phyloP scores from a whole-genome alignment of 176 grass and related monocot genomes.

The Typha latifolia region DNA sequence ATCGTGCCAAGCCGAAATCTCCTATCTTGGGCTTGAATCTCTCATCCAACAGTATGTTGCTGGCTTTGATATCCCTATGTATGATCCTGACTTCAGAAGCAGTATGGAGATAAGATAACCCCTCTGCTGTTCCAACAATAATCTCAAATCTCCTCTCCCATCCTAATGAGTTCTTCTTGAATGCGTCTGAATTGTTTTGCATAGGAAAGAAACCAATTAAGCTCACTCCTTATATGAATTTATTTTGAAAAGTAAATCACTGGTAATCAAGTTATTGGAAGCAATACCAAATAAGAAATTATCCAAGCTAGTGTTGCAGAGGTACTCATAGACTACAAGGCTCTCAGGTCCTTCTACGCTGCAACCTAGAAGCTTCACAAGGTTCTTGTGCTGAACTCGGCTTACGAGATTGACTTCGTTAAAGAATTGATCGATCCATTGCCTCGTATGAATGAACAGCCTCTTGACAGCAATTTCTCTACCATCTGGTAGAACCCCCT shows the following conservation, averaged over 20 bases:
- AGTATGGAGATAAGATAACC: slow-evolving; percentile 62
- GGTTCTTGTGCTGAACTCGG: slow-evolving; percentile 85
- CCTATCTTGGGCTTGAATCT: slow-evolving; percentile 73
- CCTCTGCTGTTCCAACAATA: slow-evolving; percentile 51
- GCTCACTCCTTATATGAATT: neutral
- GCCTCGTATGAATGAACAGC: slow-evolving; percentile 55
- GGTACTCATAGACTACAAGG: slow-evolving; percentile 85
- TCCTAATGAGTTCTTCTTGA: slow-evolving; percentile 54
- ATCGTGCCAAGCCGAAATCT: slow-evolving; percentile 61
- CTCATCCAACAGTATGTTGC: slow-evolving; percentile 73
- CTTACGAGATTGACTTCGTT: slow-evolving; percentile 69
- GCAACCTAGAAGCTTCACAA: slow-evolving; percentile 69
- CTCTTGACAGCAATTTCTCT: slow-evolving; percentile 77
- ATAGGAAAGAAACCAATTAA: neutral
- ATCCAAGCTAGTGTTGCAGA: slow-evolving; percentile 88
- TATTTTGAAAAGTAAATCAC: neutral
- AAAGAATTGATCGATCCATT: slow-evolving; percentile 69
- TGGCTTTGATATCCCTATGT: slow-evolving; percentile 75
- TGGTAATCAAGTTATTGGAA: neutral
- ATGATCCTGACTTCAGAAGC: slow-evolving; percentile 67
- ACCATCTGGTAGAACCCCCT: slow-evolving; percentile 62
- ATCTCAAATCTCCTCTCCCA: slow-evolving; percentile 64
- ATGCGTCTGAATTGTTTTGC: slow-evolving; percentile 23
- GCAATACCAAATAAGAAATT: slow-evolving; percentile 60
- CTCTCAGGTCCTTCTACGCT: slow-evolving; percentile 77